Base-by-base conservation (phyloP, 2,329 filamentous ascomycete species). In the Botrytis cinerea region DNA sequence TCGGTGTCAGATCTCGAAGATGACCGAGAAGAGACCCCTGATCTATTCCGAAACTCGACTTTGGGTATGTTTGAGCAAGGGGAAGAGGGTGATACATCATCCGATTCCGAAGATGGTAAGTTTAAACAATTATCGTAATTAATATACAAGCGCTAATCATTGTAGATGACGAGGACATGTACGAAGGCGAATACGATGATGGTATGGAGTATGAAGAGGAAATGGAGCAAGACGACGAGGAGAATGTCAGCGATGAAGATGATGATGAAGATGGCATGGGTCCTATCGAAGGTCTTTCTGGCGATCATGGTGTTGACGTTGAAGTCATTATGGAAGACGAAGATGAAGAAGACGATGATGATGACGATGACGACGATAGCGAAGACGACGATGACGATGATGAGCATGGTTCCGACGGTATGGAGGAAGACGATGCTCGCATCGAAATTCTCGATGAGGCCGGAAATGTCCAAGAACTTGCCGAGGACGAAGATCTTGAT, bases 201-300 rank as follows among this genome's bases (percentile, higher is more conserved):
- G 95, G 97, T 77, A 96, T 98, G 90, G 93, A 97, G 72, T 97
- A 97, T 78, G 94, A 96, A 62, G 93, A 95, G 77, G 94, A 94
- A 46, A 87, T 93, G 80, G 90, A 90, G 0, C 88, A 87, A 76
- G 93, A 95, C 79, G 93, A 93, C 74, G 93, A 94, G 79, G 93
- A 96, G 77, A 92, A 95, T 73, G 90, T 97, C 73, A 97, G 95
- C 79, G 95, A 97, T 79, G 93, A 96, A 74, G 93, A 97, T 75
- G 87, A 92, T 75, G 93, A 97, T 75, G 93, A 97, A 70, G 91
- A 90, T 75, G 93, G 91, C 57, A 95, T 97, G 87, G 95, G 94
- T 9, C 90, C 93, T 54, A 93, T 98, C 70, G 95, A 97, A 84
- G 92, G 89, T 69, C 84, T 91, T 32, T 86, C 89, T 72, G 89